Base-by-base conservation (phyloP, 306 rosid species). In the Carpinus viminea region DNA sequence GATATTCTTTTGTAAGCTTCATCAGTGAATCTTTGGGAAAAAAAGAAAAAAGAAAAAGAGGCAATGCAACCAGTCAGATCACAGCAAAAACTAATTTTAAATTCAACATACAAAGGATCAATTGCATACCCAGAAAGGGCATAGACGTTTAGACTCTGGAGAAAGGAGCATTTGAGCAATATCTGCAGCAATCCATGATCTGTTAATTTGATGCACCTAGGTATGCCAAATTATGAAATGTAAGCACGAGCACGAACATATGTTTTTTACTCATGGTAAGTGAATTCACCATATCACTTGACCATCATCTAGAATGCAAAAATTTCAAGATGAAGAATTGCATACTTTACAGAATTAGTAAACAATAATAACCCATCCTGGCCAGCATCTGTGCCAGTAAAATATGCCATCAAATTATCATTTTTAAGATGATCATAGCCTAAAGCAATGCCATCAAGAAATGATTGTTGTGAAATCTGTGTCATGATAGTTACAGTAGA, bases 141-240 rank as follows among this genome's bases (percentile, higher is more conserved):
- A 84, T 93, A 91, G 70, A 93, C 90, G 84, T 93, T 93, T 72
- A 93, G 87, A 85, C 88, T 87, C 81, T 56, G 89, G 80, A 93
- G 93, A 38, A 84, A 79, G 36, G 81, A 72, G 77, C 94, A 89
- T 72, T 81, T 82, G 18, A 61, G 82, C 82, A 93, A 72, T 72
- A 91, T 73, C 81, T 82, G 82, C 87, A 83, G 89, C 90, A 93
- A 78, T 56, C 94, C 94, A 31, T 28, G 52, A 71, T 93, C 94
- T 4, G 98, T 89, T 77, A 93, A 57, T 83, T 91, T 91, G 80
- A 88, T 76, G 46, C 98, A 91, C 89, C 96, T 93, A 83, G 18
- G 70, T 74, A 71, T 57, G 41, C 59, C 83, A 83, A 79, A 66
- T 66, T 16, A 43, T 21, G 70, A 78, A 80, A 72, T 65, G 76